Base-by-base conservation (phyloP, 345 rosid genomes). In the Heritiera littoralis region DNA sequence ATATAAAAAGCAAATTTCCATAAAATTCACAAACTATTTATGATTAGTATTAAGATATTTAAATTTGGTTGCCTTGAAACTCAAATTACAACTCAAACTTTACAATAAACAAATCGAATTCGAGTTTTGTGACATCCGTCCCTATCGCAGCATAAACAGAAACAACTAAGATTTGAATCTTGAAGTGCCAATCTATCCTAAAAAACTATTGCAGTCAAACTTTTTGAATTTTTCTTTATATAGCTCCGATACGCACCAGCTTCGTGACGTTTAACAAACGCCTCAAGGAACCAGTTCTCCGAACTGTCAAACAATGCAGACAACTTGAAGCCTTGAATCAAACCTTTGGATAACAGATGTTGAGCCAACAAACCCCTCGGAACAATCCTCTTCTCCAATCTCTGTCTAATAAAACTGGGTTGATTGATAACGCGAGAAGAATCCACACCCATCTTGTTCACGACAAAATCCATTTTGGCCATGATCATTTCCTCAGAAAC, bases 361-460 rank as follows among this genome's bases (percentile, higher is more conserved):
- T 71, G 74, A 43, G 68, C 20, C n/a, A 82, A 79, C 14, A 72
- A 17, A 18, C 45, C 64, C 79, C 91, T 59, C 0, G 89, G 89
- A 48, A 82, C 9, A 48, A 85, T 52, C 59, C 88, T 78, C 76
- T 82, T 85, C 72, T 81, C 66, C 76, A 87, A 35, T 51, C 80
- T 79, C 30, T 28, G 5, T 23, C 32, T 0, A 13, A 43, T 0
- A 30, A 75, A 4, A 12, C 5, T 20, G 2, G 77, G 73, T 2
- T 10, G 45, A 38, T 71, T 45, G 4, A 48, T 17, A 15, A 54
- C 2, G 5, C 2, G n/a, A 15, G 18, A 14, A 17, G 58, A 15
- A 15, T 69, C 17, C 9, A 32, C 13, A 0, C 78, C 79, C 80
- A 82, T 75, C 69, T 51, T 71, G 71, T 74, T 79, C 38, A 75